Percentiles rank a stretch among this genome's conserved stretches.
phyloP scores from a whole-genome alignment of 2,329 filamentous ascomycete species.

The Lasiodiplodia sp. region DNA sequence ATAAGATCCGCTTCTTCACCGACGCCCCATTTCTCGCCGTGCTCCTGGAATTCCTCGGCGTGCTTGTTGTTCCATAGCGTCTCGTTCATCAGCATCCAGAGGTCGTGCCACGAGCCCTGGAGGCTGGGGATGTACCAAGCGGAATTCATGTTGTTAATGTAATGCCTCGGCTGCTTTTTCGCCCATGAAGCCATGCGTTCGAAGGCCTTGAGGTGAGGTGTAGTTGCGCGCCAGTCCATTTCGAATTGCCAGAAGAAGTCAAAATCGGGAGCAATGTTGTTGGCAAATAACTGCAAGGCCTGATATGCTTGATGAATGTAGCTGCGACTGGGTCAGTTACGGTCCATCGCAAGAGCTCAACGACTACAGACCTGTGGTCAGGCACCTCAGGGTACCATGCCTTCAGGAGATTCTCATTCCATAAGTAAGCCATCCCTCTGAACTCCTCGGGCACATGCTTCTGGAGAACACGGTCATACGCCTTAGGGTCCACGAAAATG shows the following conservation, averaged over 20 bases:
- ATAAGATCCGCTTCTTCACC: conserved; percentile 92
- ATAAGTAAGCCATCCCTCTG: conserved; percentile 74
- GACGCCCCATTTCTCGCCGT: conserved; percentile 85
- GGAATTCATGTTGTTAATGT: conserved; percentile 65
- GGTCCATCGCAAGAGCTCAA: neutral
- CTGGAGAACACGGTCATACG: conserved; percentile 67
- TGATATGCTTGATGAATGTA: conserved; percentile 67
- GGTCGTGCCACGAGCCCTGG: conserved; percentile 58
- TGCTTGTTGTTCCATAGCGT: conserved; percentile 50
- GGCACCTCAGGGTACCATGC: conserved; percentile 57
- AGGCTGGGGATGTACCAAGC: conserved; percentile 62
- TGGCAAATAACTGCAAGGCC: conserved; percentile 75
- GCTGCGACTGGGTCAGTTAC: conserved; percentile 44
- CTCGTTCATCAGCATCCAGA: conserved; percentile 48
- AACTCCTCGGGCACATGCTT: conserved; percentile 74
- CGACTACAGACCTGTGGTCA: conserved; percentile 37
- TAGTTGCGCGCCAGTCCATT: conserved; percentile 79
- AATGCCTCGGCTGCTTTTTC: conserved; percentile 62
- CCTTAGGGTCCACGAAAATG: conserved; percentile 65
- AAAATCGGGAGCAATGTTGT: conserved; percentile 76
- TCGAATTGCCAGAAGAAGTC: conserved; percentile 88
- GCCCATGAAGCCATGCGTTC: conserved; percentile 66
- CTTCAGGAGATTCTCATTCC: conserved; percentile 67
- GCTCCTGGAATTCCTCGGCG: conserved; percentile 72
- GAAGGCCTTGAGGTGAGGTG: conserved; percentile 81